phyloP scores from a whole-genome alignment of 2,329 filamentous ascomycete species.

The Scortechinia acanthostroma region DNA sequence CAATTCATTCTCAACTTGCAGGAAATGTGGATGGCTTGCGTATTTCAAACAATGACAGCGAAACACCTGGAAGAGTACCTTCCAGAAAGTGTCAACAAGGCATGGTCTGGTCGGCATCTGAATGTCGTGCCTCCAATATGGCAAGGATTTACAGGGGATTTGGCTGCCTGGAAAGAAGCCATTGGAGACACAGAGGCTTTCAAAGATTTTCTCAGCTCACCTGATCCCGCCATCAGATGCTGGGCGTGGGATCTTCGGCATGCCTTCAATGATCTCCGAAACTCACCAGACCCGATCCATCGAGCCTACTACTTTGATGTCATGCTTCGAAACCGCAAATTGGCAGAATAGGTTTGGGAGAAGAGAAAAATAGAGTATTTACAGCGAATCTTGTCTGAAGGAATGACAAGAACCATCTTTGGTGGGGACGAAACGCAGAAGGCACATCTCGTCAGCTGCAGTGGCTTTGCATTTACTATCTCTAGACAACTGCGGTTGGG shows the following conservation, averaged over 20 bases:
- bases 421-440: not conserved
- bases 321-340: not conserved
- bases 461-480: not conserved
- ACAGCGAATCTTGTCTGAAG: not conserved
- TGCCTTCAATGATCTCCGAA: slow-evolving; percentile 1
- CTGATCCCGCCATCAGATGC: not conserved
- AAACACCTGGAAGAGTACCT: slow-evolving; percentile 1
- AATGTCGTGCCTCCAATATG: not conserved
- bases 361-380: not conserved
- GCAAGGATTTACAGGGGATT: not conserved
- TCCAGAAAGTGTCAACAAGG: not conserved
- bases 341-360: not conserved
- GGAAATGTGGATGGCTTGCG: not conserved
- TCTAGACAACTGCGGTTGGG: not conserved
- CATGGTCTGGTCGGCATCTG: not conserved
- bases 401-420: not conserved
- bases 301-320: not conserved
- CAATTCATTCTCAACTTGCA: not conserved
- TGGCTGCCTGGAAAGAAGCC: not conserved
- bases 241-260: not conserved
- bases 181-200: not conserved
- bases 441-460: not conserved
- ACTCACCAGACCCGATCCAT: not conserved
- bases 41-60: slow-evolving; percentile 1
- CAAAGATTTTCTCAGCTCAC: not conserved